A percentile compares a stretch with the other conserved stretches of the same genome.
Conservation (phyloP, 2,329 filamentous ascomycete genomes). For the Fusarium circinatum region DNA sequence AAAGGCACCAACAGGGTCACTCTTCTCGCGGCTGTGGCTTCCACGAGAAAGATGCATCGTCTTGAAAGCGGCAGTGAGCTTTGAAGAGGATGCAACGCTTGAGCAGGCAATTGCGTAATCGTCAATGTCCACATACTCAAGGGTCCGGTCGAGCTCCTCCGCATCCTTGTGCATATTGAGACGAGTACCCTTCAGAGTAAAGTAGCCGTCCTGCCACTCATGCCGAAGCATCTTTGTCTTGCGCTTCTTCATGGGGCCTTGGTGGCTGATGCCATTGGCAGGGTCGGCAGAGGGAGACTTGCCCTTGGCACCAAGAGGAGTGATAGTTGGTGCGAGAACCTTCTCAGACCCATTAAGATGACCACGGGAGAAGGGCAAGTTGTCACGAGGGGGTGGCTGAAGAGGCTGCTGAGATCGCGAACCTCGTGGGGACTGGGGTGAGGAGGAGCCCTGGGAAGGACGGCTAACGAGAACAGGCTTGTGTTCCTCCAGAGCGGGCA, state of each 20-base stretch:
- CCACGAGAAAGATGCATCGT: slow-evolving; percentile 72
- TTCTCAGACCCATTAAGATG: slow-evolving; percentile 59
- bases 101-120: slow-evolving; percentile 90
- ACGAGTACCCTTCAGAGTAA: slow-evolving; percentile 80
- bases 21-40: slow-evolving; percentile 61
- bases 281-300: slow-evolving; percentile 48
- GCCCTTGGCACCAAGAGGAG: slow-evolving; percentile 41
- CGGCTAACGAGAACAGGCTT: slow-evolving; percentile 53
- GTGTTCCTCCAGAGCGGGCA: slow-evolving; percentile 77
- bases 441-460: slow-evolving; percentile 43
- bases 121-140: slow-evolving; percentile 87
- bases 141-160: slow-evolving; percentile 62
- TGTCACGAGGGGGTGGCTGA: slow-evolving; percentile 63
- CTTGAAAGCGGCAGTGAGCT: slow-evolving; percentile 89
- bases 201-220: slow-evolving; percentile 94
- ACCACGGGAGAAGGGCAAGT: slow-evolving; percentile 67
- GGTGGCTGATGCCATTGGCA: slow-evolving; percentile 70
- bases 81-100: slow-evolving; percentile 77
- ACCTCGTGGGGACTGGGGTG: slow-evolving; percentile 51
- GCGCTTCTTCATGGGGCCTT: slow-evolving; percentile 94
- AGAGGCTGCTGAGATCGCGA: slow-evolving; percentile 52
- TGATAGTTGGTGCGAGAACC: slow-evolving; percentile 54
- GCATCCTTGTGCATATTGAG: slow-evolving; percentile 80
- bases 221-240: slow-evolving; percentile 88
- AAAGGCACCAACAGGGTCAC: slow-evolving; percentile 73